Evolutionary conservation across 176 grass and related monocot species (phyloP).

Genomic region (Carex kokanica): DNA sequence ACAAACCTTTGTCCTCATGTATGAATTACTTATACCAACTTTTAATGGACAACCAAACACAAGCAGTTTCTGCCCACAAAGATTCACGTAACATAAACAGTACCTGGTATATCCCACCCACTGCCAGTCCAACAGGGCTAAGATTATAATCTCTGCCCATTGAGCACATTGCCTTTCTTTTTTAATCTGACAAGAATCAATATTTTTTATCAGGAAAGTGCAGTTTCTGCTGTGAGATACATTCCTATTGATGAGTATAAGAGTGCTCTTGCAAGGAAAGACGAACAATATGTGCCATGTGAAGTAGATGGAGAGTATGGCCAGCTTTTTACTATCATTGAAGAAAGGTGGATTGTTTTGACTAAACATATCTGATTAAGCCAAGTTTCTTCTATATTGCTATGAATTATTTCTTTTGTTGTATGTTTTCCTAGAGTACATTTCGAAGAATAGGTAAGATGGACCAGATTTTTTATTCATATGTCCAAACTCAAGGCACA

Average conservation of each 20-base stretch:
- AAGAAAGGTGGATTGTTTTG: slow-evolving; percentile 59
- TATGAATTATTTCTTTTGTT: neutral
- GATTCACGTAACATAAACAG: neutral
- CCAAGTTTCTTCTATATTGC: neutral
- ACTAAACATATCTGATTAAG: slow-evolving; percentile 1
- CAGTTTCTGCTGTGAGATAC: slow-evolving; percentile 84
- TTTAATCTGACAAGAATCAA: neutral
- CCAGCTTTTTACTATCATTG: slow-evolving; percentile 70
- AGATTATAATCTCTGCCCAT: neutral
- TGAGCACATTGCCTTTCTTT: neutral
- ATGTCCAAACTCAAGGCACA: neutral
- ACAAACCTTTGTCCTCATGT: slow-evolving; percentile 4
- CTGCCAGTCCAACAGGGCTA: neutral
- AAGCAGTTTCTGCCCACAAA: neutral
- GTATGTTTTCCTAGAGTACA: neutral
- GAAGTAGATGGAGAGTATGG: slow-evolving; percentile 72
- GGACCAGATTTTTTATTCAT: neutral
- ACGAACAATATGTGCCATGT: slow-evolving; percentile 75
- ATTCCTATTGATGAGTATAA: slow-evolving; percentile 67
- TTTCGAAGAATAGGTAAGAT: neutral
- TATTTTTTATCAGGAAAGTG: slow-evolving; percentile 57
- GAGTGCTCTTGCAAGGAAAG: slow-evolving; percentile 52
- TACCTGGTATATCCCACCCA: neutral
- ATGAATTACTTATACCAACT: neutral
- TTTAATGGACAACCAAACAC: neutral